Evolutionary conservation across 768 basidiomycete species (phyloP).

Genomic region (Terana coerulea): DNA sequence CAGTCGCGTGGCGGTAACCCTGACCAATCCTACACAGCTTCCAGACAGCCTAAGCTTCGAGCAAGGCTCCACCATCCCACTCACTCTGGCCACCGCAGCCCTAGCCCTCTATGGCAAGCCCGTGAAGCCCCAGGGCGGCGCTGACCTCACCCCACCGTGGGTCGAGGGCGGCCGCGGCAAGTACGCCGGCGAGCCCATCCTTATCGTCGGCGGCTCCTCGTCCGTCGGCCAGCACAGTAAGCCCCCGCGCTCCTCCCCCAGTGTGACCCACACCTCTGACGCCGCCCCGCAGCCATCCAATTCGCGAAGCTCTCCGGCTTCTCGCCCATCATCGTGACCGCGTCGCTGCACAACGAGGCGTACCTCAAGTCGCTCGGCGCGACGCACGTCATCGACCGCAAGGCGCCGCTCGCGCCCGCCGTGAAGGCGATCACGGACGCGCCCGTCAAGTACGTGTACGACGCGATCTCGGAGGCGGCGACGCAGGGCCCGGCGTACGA

Average conservation of each 20-base stretch:
- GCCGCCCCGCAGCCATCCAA: too few relatives aligned
- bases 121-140: slow-evolving; percentile 12
- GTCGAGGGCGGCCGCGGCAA: slow-evolving; percentile 26
- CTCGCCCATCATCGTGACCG: slow-evolving; percentile 29
- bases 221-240: too few relatives aligned
- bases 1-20: not conserved
- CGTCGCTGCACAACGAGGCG: slow-evolving; percentile 22
- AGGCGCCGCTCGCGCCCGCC: not conserved
- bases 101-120: slow-evolving; percentile 19
- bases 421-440: slow-evolving; percentile 5
- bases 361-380: slow-evolving; percentile 25
- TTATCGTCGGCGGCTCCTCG: slow-evolving; percentile 36
- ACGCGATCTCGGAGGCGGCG: slow-evolving; percentile 8
- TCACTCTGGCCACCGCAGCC: slow-evolving; percentile 25
- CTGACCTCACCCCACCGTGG: slow-evolving; percentile 31
- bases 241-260: too few relatives aligned
- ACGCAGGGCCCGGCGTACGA: slow-evolving; percentile 14
- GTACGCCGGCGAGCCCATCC: slow-evolving; percentile 28
- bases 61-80: slow-evolving; percentile 26
- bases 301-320: too few relatives aligned
- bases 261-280: too few relatives aligned
- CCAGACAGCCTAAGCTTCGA: slow-evolving; percentile 27
- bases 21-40: slow-evolving; percentile 18
- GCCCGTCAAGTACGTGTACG: slow-evolving; percentile 18
- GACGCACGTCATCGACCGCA: slow-evolving; percentile 26